Base-by-base conservation (phyloP, 768 basidiomycete genomes). In the Trametes cubensis region DNA sequence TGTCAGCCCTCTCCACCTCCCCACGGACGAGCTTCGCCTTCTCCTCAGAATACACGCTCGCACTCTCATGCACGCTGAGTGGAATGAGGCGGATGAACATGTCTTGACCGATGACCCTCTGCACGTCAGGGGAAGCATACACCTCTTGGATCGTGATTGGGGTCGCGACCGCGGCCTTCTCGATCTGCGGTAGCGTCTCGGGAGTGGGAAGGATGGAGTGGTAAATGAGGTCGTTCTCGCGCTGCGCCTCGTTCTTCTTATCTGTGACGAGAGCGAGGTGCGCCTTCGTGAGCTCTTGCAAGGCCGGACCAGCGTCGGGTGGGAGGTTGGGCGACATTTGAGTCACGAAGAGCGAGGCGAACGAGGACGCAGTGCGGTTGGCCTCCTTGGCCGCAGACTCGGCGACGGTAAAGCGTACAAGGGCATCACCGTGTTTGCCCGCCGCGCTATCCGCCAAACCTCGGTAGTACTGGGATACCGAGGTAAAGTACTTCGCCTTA, bases 201-300 rank as follows among this genome's bases (percentile, higher is more conserved):
- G 86, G 81, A 10, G 89, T 77, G 6, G 94, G 92, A 0, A 94
- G 76, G 58, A 95, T 83, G 4, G 93, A 93, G 71, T 98, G 94
- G 78, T 99, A 99, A 66, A 99, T 96, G 54, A 99, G 85, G 71
- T 98, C 96, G 74, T 98, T 98, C 77, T 97, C 95, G 55, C 90
- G 87, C 56, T 84, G 81, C 0, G 91, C 91, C 64, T 94, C 90
- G 55, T 75, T 77, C 71, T 85, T 87, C 61, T 84, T 85, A 66
- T 96, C 94, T 0, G 84, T 78, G 68, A 90, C 89, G 47, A 95
- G 78, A 5, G 89, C 84, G 4, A 88, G 78, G 65, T 95, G 94
- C 0, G 87, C 81, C 72, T 96, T 97, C 8, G 89, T 87, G 53
- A 94, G 88, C 55, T 95, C 94, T 28, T 81, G 75, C 55, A 98